Evolutionary conservation across 805 yeast genomes (phyloP), one percentile per base, ranked within the genome.

Genomic region (Nakazawaea wyomingensis): DNA sequence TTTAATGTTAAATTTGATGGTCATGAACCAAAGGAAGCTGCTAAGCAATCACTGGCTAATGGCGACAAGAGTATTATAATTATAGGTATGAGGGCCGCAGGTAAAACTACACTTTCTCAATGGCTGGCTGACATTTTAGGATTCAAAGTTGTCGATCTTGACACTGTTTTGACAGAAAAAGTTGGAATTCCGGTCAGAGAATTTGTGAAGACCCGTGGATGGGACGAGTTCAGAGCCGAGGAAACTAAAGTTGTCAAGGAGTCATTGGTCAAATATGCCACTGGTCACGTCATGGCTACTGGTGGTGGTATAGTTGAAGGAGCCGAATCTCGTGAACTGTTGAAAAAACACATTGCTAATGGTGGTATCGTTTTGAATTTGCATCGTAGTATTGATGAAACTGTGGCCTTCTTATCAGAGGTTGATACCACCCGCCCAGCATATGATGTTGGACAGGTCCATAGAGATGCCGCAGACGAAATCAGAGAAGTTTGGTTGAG

Each of bases 21-120:
- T 20, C 71, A 70, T 53, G 95, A 85, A 56, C 72, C 75, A 5
- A 54, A 61, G 39, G 48, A 45, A 44, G 49, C 45, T 47, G 47
- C 50, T n/a, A 39, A 44, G 13, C 45, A 44, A 22, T 46, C 48
- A 5, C 47, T 53, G 9, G 54, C 56, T 22, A 74, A 73, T 48
- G 74, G 69, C 31, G 61, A 68, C 39, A 73, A 71, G 50, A 78
- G 86, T 54, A 77, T 90, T 44, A 74, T 89, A 37, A 75, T 91
- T 31, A 84, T 93, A 59, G 99, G 99, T 34, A 93, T 93, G 99
- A 78, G 99, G 60, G 99, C 96, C 16, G 96, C 96, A 18, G 99
- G 99, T 17, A 93, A 93, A 64, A 78, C 95, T 3, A 83, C 96
- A 1, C 72, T 89, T 54, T 82, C 96, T 33, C 72, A 76, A 48